Conservation (phyloP, 2,329 filamentous ascomycete species). For the Epichloe baconii region DNA sequence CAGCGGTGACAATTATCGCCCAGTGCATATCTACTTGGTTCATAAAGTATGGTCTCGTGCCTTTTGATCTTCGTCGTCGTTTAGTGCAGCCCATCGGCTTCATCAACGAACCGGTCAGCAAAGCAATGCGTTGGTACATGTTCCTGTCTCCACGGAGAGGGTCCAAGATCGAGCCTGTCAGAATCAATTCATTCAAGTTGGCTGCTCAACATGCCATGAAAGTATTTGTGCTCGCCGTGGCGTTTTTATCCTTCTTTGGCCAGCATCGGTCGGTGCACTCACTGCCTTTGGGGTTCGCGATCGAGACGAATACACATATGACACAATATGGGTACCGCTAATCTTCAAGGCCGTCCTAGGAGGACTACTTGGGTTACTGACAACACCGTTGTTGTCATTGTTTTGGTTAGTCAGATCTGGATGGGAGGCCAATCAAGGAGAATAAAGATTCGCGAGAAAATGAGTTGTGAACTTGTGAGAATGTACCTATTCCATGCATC, state of each 20-base stretch:
- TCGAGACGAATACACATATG: conserved; percentile 31
- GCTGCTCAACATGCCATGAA: conserved; percentile 18
- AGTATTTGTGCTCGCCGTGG: conserved; percentile 17
- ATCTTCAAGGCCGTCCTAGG: conserved; percentile 38
- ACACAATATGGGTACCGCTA: conserved; percentile 30
- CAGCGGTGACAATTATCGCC: conserved; percentile 36
- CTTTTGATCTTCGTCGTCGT: conserved; percentile 30
- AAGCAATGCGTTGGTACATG: conserved; percentile 29
- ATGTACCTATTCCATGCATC: not conserved
- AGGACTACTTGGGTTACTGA: conserved; percentile 30
- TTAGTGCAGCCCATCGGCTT: conserved; percentile 35
- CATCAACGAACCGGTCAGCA: conserved; percentile 20
- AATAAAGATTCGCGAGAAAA: not conserved
- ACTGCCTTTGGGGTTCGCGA: conserved; percentile 21
- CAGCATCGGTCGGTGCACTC: conserved; percentile 29
- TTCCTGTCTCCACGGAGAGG: conserved; percentile 17
- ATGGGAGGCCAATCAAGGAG: conserved; percentile 20
- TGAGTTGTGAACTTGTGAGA: not conserved
- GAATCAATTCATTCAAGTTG: not conserved
- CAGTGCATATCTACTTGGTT: conserved; percentile 40
- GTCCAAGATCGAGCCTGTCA: not conserved
- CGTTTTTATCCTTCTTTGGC: conserved; percentile 32
- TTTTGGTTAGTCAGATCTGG: conserved; percentile 39
- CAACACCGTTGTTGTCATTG: conserved; percentile 32
- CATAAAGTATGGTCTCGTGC: conserved; percentile 33